A percentile compares a stretch with the other conserved stretches of the same genome.
phyloP scores from a whole-genome alignment of 345 rosid species.

The Viola odorata region DNA sequence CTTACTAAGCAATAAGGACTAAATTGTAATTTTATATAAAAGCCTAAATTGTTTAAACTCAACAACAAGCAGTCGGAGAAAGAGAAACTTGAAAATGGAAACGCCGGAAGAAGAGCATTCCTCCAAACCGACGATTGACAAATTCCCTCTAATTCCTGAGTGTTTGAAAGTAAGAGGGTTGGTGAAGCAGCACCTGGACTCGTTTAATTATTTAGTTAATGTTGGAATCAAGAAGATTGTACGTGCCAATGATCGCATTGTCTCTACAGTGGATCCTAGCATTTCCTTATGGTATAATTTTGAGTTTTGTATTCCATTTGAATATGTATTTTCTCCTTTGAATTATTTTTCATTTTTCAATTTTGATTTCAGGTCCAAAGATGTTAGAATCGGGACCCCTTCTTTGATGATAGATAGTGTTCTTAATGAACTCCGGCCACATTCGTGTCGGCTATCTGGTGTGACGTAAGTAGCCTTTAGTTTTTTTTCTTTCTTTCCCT shows the following conservation, averaged over 20 bases:
- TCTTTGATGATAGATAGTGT: slow-evolving; percentile 27
- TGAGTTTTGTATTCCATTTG: not conserved
- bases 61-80: no score
- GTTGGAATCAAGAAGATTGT: slow-evolving; percentile 79
- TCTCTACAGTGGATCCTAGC: slow-evolving; percentile 40
- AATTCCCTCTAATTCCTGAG: slow-evolving; percentile 61
- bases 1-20: no score
- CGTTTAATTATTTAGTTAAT: slow-evolving; percentile 78
- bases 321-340: not conserved
- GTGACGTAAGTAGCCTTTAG: slow-evolving; percentile 46
- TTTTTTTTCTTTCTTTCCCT: not conserved
- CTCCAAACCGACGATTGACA: slow-evolving; percentile 44
- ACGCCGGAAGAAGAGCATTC: no score
- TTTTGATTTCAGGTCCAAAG: slow-evolving; percentile 49
- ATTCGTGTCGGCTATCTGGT: slow-evolving; percentile 76
- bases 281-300: slow-evolving; percentile 48
- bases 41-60: no score
- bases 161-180: slow-evolving; percentile 80
- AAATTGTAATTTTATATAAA: no score
- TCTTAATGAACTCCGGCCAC: slow-evolving; percentile 47
- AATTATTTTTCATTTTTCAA: not conserved
- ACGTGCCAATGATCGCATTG: slow-evolving; percentile 61
- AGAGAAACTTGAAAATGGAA: no score
- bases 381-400: slow-evolving; percentile 66
- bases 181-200: slow-evolving; percentile 92